Evolutionary conservation across 192 early-diverging fungal species (phyloP).

Genomic region (Coemansia sp.): DNA sequence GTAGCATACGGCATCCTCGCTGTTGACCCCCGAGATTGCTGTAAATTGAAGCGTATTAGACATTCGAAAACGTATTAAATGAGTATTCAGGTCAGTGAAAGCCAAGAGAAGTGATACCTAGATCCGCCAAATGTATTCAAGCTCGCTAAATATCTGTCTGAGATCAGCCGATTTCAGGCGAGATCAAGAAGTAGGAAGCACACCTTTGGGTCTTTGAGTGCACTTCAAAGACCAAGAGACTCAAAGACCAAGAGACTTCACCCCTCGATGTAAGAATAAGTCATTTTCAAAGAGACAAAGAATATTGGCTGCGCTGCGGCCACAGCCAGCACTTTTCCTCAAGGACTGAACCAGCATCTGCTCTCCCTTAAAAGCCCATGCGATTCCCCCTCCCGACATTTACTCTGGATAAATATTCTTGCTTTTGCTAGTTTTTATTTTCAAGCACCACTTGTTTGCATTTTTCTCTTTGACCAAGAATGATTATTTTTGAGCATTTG

Average conservation of each 20-base stretch:
- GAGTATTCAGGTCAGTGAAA: not conserved
- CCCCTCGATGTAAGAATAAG: no score
- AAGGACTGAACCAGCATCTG: not conserved
- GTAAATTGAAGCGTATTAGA: constrained; percentile 77
- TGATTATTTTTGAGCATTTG: not conserved
- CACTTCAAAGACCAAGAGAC: no score
- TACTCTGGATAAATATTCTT: not conserved
- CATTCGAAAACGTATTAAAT: constrained; percentile 21
- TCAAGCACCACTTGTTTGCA: not conserved
- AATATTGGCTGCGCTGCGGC: not conserved
- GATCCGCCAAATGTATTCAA: no score
- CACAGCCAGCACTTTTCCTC: not conserved
- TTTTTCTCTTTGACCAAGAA: not conserved
- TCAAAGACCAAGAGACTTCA: not conserved
- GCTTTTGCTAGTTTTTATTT: not conserved
- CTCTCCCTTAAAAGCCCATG: not conserved
- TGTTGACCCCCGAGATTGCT: constrained; percentile 82
- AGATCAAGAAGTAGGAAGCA: no score
- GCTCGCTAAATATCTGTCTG: no score
- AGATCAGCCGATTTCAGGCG: no score
- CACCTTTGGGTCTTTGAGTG: no score
- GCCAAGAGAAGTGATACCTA: not conserved
- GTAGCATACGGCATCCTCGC: constrained; percentile 87
- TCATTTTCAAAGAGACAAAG: not conserved
- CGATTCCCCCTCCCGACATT: not conserved